These are phyloP conservation scores for Suhomyces bribrorum DNA, from an alignment of 1,139 yeast genomes.

Conservation along the genomic window DNA sequence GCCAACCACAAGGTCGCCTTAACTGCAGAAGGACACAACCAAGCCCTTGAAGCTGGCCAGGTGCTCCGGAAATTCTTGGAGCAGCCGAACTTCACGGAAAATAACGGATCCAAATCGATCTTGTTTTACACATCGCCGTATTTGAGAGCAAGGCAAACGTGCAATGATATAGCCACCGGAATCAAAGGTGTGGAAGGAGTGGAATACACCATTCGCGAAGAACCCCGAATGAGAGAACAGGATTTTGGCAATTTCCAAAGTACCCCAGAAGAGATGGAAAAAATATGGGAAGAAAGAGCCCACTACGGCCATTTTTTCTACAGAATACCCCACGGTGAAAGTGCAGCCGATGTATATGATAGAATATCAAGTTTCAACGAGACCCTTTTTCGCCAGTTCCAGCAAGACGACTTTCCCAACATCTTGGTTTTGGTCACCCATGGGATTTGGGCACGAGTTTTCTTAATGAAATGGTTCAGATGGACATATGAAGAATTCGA, in stretches of 20 bases:
- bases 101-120: constrained; percentile 32
- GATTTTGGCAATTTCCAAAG: constrained; percentile 93
- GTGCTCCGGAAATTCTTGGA: constrained; percentile 54
- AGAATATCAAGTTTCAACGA: constrained; percentile 89
- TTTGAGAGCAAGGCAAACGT: constrained; percentile 76
- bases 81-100: constrained; percentile 44
- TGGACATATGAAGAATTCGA: constrained; percentile 93
- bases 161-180: constrained; percentile 64
- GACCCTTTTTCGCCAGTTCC: constrained; percentile 78
- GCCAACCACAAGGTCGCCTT: constrained; percentile 80
- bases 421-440: constrained; percentile 85
- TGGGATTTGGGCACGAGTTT: constrained; percentile 92
- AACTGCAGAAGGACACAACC: constrained; percentile 66
- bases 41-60: constrained; percentile 69
- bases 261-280: constrained; percentile 72
- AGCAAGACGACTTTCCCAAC: constrained; percentile 62
- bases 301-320: constrained; percentile 90
- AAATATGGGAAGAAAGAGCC: constrained; percentile 78
- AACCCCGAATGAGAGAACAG: constrained; percentile 89
- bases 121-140: constrained; percentile 85
- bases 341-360: constrained; percentile 94
- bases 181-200: constrained; percentile 53
- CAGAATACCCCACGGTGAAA: constrained; percentile 89
- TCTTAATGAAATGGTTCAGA: constrained; percentile 88
- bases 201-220: constrained; percentile 65